Evolutionary conservation across 129 eudicot species (phyloP), one percentile per base, ranked within the genome.

Genomic region (Centrapalus pauciflorus): DNA sequence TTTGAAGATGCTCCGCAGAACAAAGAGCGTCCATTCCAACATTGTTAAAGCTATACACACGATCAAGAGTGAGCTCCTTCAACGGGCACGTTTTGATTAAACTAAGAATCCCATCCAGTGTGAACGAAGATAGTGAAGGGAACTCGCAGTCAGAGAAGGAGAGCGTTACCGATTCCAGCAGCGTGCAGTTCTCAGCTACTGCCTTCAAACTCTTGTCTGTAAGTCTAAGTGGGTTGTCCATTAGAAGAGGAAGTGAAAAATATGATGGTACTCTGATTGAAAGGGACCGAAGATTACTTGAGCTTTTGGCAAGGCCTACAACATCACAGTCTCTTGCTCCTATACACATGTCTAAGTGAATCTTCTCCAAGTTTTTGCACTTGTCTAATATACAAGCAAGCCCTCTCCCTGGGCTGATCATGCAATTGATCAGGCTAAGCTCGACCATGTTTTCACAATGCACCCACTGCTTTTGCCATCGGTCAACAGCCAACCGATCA

Each of bases 251-350:
- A 41, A 83, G 66, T 0, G 93, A 71, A 51, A 77, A 82, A 74
- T 90, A 93, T 43, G 97, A 87, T 32, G 96, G 84, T 27, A 90
- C 90, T 19, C 97, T 69, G 7, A 90, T 81, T 6, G 96, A 90
- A 50, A 90, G 67, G 1, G 84, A 70, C 14, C 75, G 79, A 20
- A 90, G 96, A 41, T 77, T 80, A 46, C 70, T 78, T 34, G 96
- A 82, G 16, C 72, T 83, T 55, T 43, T 76, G 14, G 94, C 92
- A 55, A 90, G 60, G 30, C 84, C 68, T 34, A 84, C 58, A 21
- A 90, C 74, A 23, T 87, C 96, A 27, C 43, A 64, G 33, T 90
- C 96, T 28, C 87, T 67, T 1, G 78, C 85, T 16, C 97, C 97
- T 24, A 82, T 80, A 69, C 97, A 90, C 94, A 84, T 80, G 80